phyloP scores from a whole-genome alignment of 306 rosid genomes.

The Fagus sylvatica region DNA sequence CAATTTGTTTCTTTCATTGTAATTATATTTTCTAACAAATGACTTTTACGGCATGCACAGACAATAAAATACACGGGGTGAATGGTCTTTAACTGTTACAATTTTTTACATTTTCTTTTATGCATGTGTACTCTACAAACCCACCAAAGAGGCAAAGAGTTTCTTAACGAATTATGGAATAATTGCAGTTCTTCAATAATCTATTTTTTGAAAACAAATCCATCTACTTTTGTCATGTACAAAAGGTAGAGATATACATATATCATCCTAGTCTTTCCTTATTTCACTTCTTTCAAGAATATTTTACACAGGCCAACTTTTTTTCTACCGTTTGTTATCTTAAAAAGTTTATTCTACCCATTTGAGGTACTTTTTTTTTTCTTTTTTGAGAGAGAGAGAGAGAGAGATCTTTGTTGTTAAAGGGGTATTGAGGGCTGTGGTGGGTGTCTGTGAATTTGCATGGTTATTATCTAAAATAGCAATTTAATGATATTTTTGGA shows the following conservation, averaged over 20 bases:
- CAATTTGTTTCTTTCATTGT: slow-evolving; percentile 12
- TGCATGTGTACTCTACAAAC: not conserved
- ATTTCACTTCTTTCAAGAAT: slow-evolving; percentile 38
- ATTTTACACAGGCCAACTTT: slow-evolving; percentile 14
- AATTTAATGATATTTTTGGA: slow-evolving; percentile 34
- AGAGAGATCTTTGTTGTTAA: slow-evolving; percentile 25
- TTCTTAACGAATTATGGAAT: not conserved
- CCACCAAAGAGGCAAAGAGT: not conserved
- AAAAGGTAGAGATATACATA: slow-evolving; percentile 11
- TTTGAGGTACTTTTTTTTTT: not conserved
- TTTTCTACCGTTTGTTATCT: slow-evolving; percentile 27
- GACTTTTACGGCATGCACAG: not conserved
- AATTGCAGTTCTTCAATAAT: not conserved
- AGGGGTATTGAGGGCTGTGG: not conserved
- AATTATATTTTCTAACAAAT: not conserved
- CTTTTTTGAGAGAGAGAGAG: slow-evolving; percentile 10
- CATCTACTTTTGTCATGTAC: not conserved
- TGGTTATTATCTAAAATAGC: slow-evolving; percentile 39
- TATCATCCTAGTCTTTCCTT: not conserved
- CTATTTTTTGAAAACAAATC: not conserved
- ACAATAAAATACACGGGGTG: not conserved
- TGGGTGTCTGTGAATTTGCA: slow-evolving; percentile 25
- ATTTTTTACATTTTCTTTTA: not conserved
- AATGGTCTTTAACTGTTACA: not conserved
- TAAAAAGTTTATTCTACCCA: slow-evolving; percentile 21